Conservation (phyloP, 1,284 basidiomycete genomes). For the Coriolopsis trogii region DNA sequence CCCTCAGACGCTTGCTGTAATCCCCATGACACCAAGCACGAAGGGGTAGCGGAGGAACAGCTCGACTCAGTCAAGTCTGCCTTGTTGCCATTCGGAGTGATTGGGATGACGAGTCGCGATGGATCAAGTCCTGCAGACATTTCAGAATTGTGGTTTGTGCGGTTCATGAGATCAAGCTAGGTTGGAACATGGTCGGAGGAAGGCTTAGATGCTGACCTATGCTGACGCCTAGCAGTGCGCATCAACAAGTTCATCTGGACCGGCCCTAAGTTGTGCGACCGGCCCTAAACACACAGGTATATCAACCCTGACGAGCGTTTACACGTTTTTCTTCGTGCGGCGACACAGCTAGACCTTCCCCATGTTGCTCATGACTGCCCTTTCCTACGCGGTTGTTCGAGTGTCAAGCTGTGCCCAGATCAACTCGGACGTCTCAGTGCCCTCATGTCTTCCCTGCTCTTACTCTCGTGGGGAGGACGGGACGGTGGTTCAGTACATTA, state of each 20-base stretch:
- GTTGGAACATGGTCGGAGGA: not conserved
- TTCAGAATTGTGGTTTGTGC: too few species aligned
- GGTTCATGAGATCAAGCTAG: too few species aligned
- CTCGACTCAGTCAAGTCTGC: conserved; percentile 12
- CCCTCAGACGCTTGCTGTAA: not conserved
- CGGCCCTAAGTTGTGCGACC: too few species aligned
- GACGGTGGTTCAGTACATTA: conserved; percentile 80
- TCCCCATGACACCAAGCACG: conserved; percentile 24
- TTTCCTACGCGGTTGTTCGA: conserved; percentile 72
- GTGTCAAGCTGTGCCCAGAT: conserved; percentile 84
- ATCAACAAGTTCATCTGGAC: not conserved
- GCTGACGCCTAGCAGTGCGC: not conserved
- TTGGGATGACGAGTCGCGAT: conserved; percentile 11
- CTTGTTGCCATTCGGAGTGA: conserved; percentile 1
- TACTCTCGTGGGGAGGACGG: conserved; percentile 54
- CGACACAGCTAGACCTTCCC: conserved; percentile 75
- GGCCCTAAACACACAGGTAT: conserved; percentile 33
- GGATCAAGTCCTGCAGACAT: conserved; percentile 9
- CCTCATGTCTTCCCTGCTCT: conserved; percentile 48
- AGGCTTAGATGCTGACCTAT: not conserved
- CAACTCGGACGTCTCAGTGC: conserved; percentile 77
- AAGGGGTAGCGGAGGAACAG: conserved; percentile 14
- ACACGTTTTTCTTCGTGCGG: conserved; percentile 61
- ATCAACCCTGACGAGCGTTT: conserved; percentile 5
- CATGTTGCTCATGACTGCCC: conserved; percentile 83